Evolutionary conservation across 1,284 basidiomycete species (phyloP).

Genomic region (Vanrija sp.): DNA sequence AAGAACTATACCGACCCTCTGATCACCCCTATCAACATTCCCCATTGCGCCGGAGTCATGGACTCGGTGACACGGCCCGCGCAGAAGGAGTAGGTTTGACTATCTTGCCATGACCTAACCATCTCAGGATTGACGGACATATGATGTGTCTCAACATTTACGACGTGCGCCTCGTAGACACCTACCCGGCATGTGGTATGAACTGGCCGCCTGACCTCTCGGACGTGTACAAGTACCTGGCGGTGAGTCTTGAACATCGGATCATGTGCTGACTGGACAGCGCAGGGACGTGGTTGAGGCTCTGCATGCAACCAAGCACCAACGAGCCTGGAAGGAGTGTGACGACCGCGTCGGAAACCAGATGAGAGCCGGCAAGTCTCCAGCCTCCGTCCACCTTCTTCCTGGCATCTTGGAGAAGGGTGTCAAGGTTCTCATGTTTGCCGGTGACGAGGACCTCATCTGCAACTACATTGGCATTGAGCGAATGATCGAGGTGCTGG

Average conservation of each 20-base stretch:
- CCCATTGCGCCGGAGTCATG: constrained; percentile 65
- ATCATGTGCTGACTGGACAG: constrained; percentile 46
- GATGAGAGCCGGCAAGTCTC: constrained; percentile 61
- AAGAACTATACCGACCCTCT: constrained; percentile 50
- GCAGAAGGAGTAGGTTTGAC: constrained; percentile 59
- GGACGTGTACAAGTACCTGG: constrained; percentile 73
- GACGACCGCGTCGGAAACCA: constrained; percentile 62
- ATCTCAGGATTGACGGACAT: constrained; percentile 62
- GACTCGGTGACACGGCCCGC: constrained; percentile 60
- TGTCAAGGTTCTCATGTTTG: constrained; percentile 85
- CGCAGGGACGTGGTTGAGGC: constrained; percentile 74
- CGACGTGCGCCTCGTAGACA: constrained; percentile 83
- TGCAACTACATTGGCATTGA: constrained; percentile 93
- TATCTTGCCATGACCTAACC: constrained; percentile 2
- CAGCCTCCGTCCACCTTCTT: constrained; percentile 71
- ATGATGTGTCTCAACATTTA: constrained; percentile 90
- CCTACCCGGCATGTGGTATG: constrained; percentile 87
- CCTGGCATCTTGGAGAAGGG: constrained; percentile 69
- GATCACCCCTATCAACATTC: constrained; percentile 59
- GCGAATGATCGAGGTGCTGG: constrained; percentile 72
- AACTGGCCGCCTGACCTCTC: constrained; percentile 93
- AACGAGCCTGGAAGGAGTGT: constrained; percentile 88
- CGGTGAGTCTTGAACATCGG: constrained; percentile 54
- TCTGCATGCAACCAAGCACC: constrained; percentile 74
- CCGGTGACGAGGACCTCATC: constrained; percentile 91